These are phyloP conservation scores for Lycium barbarum DNA, from an alignment of 257 asterid genomes.

Conservation along the genomic window DNA sequence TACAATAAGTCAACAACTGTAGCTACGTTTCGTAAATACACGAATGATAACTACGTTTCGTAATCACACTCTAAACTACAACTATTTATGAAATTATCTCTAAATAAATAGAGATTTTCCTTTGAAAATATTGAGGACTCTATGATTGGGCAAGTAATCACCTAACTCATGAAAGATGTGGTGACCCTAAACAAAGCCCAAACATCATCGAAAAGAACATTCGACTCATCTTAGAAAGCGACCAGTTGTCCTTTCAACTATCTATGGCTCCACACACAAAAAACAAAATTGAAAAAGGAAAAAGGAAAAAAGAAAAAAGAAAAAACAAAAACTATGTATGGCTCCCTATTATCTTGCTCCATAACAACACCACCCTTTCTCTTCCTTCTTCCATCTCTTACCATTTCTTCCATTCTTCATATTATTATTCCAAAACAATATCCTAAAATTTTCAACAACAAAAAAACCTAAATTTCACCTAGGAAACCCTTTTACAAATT, in stretches of 20 bases:
- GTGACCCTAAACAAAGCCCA: background rate
- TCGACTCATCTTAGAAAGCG: background rate
- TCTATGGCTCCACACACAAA: background rate
- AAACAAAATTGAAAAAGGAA: too few relatives aligned
- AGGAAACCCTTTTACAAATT: background rate
- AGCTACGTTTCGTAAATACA: too few relatives aligned
- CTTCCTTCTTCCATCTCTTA: background rate
- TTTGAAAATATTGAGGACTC: background rate
- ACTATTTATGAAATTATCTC: too few relatives aligned
- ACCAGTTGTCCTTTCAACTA: background rate
- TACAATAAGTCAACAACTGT: too few relatives aligned
- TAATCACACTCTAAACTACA: too few relatives aligned
- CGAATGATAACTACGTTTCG: too few relatives aligned
- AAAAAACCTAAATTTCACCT: background rate
- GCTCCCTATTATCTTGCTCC: background rate
- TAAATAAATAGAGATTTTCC: too few relatives aligned
- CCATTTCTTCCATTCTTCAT: background rate
- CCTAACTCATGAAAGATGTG: background rate
- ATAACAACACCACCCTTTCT: too few relatives aligned
- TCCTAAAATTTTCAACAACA: background rate
- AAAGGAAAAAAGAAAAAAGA: too few relatives aligned
- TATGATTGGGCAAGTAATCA: background rate
- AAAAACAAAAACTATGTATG: too few relatives aligned
- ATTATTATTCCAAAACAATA: background rate
- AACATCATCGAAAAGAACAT: background rate